phyloP scores from a whole-genome alignment of 495 filamentous ascomycete species.

The Neurospora sp. region DNA sequence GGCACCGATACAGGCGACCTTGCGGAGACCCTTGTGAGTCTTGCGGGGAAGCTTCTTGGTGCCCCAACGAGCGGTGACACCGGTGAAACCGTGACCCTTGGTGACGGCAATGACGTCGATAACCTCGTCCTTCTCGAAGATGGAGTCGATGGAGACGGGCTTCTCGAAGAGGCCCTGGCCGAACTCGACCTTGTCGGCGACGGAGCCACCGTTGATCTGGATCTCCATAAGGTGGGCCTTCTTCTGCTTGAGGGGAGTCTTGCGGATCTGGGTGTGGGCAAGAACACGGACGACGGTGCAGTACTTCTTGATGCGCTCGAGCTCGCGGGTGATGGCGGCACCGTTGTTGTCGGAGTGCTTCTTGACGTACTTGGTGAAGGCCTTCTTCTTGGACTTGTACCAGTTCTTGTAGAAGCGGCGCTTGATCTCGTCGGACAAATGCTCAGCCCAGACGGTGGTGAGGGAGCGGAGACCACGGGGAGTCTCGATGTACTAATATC shows the following conservation, averaged over 20 bases:
- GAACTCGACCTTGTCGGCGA: slow-evolving; percentile 94
- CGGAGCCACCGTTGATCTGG: slow-evolving; percentile 95
- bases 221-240: slow-evolving; percentile 99
- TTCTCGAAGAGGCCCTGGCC: slow-evolving; percentile 95
- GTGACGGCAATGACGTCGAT: slow-evolving; percentile 99
- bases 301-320: slow-evolving; percentile 99
- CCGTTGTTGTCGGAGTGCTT: slow-evolving; percentile 91
- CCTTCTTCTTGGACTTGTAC: slow-evolving; percentile 99
- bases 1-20: slow-evolving; percentile 99
- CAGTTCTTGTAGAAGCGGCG: slow-evolving; percentile 99
- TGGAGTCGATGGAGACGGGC: slow-evolving; percentile 78
- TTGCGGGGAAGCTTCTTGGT: slow-evolving; percentile 99
- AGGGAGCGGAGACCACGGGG: slow-evolving; percentile 98
- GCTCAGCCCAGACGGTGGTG: slow-evolving; percentile 99
- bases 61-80: slow-evolving; percentile 97
- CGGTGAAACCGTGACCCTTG: slow-evolving; percentile 97
- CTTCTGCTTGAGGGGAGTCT: slow-evolving; percentile 99
- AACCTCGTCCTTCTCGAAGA: slow-evolving; percentile 99
- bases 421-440: slow-evolving; percentile 96
- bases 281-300: slow-evolving; percentile 99
- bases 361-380: slow-evolving; percentile 99
- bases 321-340: slow-evolving; percentile 84
- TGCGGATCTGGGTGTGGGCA: slow-evolving; percentile 98
- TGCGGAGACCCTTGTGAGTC: slow-evolving; percentile 99
- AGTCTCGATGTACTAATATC: slow-evolving; percentile 81